Evolutionary conservation across 352 stramenopile species (phyloP), one percentile per base, ranked within the genome.

Genomic region (Pythium periplocum): DNA sequence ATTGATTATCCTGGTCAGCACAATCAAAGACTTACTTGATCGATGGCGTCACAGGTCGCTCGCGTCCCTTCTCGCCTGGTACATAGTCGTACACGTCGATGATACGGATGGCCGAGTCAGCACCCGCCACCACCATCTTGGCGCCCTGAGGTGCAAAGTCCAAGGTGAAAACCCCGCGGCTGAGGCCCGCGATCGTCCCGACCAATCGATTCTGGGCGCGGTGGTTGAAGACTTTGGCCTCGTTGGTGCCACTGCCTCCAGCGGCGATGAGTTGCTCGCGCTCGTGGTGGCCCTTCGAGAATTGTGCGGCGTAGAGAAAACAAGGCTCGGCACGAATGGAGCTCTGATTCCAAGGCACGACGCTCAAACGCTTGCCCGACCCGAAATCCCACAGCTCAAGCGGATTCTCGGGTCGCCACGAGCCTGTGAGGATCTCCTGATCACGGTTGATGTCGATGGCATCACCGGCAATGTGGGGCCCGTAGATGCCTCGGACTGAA

Each of bases 331-430:
- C 64, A 34, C 81, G 75, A 48, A 92, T 69, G n/a, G 69, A 66
- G 59, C 81, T 92, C 51, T 92, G 81, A 57, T 90, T 89, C 89
- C 89, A 97, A 0, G 86, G 75, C 51, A 97, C 80, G 31, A 75
- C 78, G 17, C 48, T 53, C n/a, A 93, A 57, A 1, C 74, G 73
- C 39, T 95, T 88, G 40, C 86, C 85, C 0, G 78, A 82, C n/a
- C 76, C 73, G 59, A 86, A 96, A 56, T 97, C 90, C 90, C 90
- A 97, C 10, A 97, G 57, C 68, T 97, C 86, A 26, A 97, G 70
- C 12, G 87, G 86, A 42, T 93, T 85, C 61, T 97, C 82, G 12
- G 88, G 86, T 12, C 90, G 78, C 88, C 88, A 97, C 2, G 82
- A 95, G 7, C 88, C 89, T n/a, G 89, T 96, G 34, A 97, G 67